Percentiles rank a stretch among this genome's conserved stretches.
Evolutionary conservation across 495 filamentous ascomycete species (phyloP).

Genomic region (Penicillium canescens): DNA sequence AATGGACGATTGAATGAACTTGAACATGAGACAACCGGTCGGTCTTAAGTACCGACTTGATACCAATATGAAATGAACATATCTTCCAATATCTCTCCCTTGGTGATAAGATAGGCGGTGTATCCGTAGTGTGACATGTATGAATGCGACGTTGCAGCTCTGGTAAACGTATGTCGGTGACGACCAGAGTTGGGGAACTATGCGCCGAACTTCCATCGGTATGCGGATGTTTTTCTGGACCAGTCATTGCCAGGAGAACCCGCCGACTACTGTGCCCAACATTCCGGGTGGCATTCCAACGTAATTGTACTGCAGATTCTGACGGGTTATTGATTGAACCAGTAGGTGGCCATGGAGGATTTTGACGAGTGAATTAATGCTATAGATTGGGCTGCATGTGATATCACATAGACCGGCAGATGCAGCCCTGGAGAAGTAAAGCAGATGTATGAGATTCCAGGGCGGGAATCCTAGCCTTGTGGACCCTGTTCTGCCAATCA

Average conservation of each 20-base stretch:
- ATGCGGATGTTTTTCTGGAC: constrained; percentile 12
- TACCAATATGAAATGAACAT: too few species aligned
- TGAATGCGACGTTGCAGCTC: too few species aligned
- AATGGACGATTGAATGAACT: constrained; percentile 10
- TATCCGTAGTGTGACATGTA: too few species aligned
- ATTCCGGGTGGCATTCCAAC: constrained; percentile 26
- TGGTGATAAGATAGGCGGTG: too few species aligned
- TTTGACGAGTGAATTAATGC: too few species aligned
- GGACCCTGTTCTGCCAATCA: not conserved
- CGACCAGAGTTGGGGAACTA: not conserved
- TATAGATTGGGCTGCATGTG: not conserved
- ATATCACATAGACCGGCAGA: not conserved
- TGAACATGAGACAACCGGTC: not conserved
- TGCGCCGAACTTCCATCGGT: constrained; percentile 5
- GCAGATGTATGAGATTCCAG: not conserved
- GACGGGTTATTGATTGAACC: not conserved
- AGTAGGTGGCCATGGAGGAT: too few species aligned
- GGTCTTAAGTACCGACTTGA: not conserved
- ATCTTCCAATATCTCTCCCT: too few species aligned
- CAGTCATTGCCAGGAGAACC: constrained; percentile 27
- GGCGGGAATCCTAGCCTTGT: not conserved
- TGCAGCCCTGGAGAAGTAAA: too few species aligned
- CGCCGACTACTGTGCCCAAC: constrained; percentile 13
- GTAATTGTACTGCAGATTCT: constrained; percentile 9
- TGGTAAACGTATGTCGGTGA: too few species aligned